Evolutionary conservation across 768 basidiomycete genomes (phyloP).

Genomic region (Naematelia aurantialba): DNA sequence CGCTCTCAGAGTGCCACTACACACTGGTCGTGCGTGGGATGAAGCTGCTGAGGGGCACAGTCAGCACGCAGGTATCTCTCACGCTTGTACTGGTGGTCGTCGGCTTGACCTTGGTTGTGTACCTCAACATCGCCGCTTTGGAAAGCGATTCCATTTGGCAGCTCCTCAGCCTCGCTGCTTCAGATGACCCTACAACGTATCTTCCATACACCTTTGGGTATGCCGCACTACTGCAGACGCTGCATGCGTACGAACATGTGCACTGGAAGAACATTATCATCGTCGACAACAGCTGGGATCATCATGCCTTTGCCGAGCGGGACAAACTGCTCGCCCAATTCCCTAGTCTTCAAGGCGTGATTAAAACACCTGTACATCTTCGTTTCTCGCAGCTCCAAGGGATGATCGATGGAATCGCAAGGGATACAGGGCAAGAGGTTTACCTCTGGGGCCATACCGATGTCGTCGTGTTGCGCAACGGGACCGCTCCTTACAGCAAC

Average conservation of each 20-base stretch:
- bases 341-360: slow-evolving; percentile 1
- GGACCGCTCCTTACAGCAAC: neutral
- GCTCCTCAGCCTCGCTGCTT: neutral
- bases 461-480: slow-evolving; percentile 4
- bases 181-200: slow-evolving; percentile 1
- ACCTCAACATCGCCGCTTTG: neutral
- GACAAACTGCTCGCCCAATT: neutral
- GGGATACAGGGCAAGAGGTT: neutral
- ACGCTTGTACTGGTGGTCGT: neutral
- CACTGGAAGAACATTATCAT: slow-evolving; percentile 17
- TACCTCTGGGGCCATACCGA: slow-evolving; percentile 20
- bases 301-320: slow-evolving; percentile 1
- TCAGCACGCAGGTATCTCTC: neutral
- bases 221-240: slow-evolving; percentile 12
- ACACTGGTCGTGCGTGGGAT: neutral
- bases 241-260: slow-evolving; percentile 10
- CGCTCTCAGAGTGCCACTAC: neutral
- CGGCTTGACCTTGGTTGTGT: neutral
- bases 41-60: neutral
- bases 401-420: slow-evolving; percentile 9
- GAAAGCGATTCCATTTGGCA: neutral
- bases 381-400: slow-evolving; percentile 17
- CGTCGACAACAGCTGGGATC: slow-evolving; percentile 20
- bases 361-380: slow-evolving; percentile 13
- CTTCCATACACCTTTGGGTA: slow-evolving; percentile 20